Percentiles rank a stretch among this genome's conserved stretches.
Conservation (phyloP, 2,329 filamentous ascomycete species). For the Diaporthe sp. region DNA sequence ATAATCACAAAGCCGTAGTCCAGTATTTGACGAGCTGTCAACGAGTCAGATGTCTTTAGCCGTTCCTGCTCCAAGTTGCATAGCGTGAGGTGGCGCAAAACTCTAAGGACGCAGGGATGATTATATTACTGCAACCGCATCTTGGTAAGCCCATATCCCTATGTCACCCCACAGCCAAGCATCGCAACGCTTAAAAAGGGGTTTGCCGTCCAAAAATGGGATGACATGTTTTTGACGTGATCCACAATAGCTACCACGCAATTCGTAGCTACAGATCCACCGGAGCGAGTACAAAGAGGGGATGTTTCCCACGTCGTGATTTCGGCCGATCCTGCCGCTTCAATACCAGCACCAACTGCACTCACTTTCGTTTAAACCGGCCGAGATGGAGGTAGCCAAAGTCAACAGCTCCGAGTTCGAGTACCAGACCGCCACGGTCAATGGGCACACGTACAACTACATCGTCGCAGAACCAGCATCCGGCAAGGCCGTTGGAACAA, state of each 20-base stretch:
- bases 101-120: background rate
- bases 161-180: background rate
- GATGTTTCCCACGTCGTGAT: background rate
- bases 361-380: background rate
- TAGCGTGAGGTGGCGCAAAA: background rate
- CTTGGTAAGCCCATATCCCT: background rate
- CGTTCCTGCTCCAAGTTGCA: background rate
- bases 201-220: background rate
- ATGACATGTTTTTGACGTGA: background rate
- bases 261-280: background rate
- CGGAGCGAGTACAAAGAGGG: background rate
- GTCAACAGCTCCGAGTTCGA: conserved; percentile 53
- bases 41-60: background rate
- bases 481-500: conserved; percentile 45
- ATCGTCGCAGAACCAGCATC: conserved; percentile 64
- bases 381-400: background rate
- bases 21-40: background rate
- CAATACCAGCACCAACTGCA: conserved; percentile 4
- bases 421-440: conserved; percentile 72
- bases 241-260: background rate
- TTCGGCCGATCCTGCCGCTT: background rate
- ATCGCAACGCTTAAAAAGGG: background rate
- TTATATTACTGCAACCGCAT: background rate
- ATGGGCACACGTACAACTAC: conserved; percentile 78
- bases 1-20: background rate